Evolutionary conservation across 352 stramenopile species (phyloP).

Genomic region (Pythium sukuiense): DNA sequence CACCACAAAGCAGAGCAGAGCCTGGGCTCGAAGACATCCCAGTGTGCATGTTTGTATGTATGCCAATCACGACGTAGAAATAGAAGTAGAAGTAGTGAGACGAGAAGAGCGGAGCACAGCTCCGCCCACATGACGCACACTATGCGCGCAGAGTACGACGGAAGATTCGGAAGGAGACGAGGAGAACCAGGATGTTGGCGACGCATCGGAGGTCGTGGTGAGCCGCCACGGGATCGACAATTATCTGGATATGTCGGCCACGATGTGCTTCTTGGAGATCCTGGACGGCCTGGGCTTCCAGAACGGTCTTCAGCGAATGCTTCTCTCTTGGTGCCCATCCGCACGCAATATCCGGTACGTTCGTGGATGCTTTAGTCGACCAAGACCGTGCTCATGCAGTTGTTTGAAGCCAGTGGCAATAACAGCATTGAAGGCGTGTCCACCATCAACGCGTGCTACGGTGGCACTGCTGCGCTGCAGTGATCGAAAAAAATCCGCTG

Average conservation of each 20-base stretch:
- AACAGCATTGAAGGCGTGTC: constrained; percentile 86
- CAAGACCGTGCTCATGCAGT: constrained; percentile 80
- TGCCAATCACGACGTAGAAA: too few relatives aligned
- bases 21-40: too few relatives aligned
- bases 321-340: constrained; percentile 56
- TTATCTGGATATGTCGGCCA: constrained; percentile 83
- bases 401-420: constrained; percentile 60
- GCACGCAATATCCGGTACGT: constrained; percentile 35
- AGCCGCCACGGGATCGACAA: constrained; percentile 84
- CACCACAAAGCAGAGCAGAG: too few relatives aligned
- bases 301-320: constrained; percentile 42
- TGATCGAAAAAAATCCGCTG: too few relatives aligned
- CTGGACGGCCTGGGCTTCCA: constrained; percentile 60
- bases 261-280: constrained; percentile 68
- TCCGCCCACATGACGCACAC: too few relatives aligned
- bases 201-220: constrained; percentile 40
- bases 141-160: constrained; percentile 36
- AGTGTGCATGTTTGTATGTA: too few relatives aligned
- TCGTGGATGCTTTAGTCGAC: constrained; percentile 43
- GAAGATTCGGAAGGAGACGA: constrained; percentile 45
- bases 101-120: too few relatives aligned
- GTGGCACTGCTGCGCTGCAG: constrained; percentile 93
- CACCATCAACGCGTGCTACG: constrained; percentile 98
- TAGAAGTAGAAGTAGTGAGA: too few relatives aligned
- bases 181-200: constrained; percentile 24